Percentiles rank a stretch among this genome's conserved stretches.
phyloP scores from a whole-genome alignment of 768 basidiomycete species.

The Nidula microcarpa region DNA sequence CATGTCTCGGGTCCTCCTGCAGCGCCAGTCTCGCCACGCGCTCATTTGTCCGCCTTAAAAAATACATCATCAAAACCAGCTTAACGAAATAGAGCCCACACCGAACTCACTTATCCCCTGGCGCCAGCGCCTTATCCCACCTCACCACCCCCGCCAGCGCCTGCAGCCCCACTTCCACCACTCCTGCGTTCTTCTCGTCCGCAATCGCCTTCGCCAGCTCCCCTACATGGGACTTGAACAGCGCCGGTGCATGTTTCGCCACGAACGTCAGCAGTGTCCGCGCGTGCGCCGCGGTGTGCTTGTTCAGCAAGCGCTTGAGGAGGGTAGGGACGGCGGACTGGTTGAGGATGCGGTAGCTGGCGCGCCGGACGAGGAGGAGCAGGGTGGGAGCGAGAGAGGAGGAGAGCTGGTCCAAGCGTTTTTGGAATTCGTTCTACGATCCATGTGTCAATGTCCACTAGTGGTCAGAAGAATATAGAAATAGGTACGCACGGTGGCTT shows the following conservation, averaged over 20 bases:
- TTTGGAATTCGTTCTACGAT: constrained; percentile 70
- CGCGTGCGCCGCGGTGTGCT: constrained; percentile 39
- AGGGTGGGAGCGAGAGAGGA: constrained; percentile 65
- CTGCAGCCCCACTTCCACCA: constrained; percentile 70
- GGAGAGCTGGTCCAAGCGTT: constrained; percentile 70
- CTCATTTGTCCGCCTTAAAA: constrained; percentile 61
- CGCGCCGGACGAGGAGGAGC: constrained; percentile 63
- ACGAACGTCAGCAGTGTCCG: constrained; percentile 52
- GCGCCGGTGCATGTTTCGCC: constrained; percentile 70
- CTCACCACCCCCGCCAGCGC: constrained; percentile 68
- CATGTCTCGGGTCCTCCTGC: constrained; percentile 58
- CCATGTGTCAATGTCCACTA: background rate
- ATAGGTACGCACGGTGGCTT: constrained; percentile 58
- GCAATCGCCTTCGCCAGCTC: constrained; percentile 75
- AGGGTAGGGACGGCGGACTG: constrained; percentile 82
- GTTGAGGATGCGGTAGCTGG: constrained; percentile 73
- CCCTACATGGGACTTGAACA: constrained; percentile 71
- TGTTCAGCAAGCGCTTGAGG: constrained; percentile 61
- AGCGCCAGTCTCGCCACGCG: constrained; percentile 56
- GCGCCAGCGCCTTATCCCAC: constrained; percentile 53
- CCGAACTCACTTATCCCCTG: constrained; percentile 62
- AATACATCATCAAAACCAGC: background rate
- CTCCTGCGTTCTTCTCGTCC: constrained; percentile 51
- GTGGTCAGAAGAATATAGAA: background rate
- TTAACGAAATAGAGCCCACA: background rate